Base-by-base conservation (phyloP, 2,329 filamentous ascomycete genomes). In the Exophiala sp. region DNA sequence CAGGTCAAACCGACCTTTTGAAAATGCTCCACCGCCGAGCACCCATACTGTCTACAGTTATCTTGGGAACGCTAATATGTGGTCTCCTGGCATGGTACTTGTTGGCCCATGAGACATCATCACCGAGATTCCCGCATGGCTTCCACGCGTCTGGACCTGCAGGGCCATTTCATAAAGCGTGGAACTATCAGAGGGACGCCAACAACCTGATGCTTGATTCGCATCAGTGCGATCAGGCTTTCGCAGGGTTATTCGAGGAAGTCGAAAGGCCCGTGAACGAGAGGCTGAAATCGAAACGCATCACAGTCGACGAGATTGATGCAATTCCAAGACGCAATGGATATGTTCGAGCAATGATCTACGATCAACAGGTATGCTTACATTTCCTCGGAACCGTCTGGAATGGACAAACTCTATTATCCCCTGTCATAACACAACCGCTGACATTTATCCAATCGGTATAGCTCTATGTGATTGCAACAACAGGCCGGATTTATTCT, bases 301-400 rank as follows among this genome's bases (percentile, higher is more conserved):
- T 63, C 37, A 59, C 56, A 2, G 41, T 57, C 29, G 55, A 52
- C 34, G 57, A 58, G 43, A 39, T 61, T 10, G 60, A 63, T 40
- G 29, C 47, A 2, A 52, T 61, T 5, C 46, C 48, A n/a, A 50
- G 46, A 38, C 49, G 52, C 37, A 61, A 63, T 46, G 61, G 60
- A 8, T 61, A 60, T 29, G 55, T 70, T 42, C 61, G 64, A n/a
- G 64, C 58, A 21, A 64, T 69, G 64, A 66, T 70, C 29, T 66
- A 63, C 54, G 60, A 68, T 48, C 60, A 60, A 50, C 51, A 59
- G 52, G 56, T 61, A 61, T 61, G 40, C 14, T 23, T 37, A 10
- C 42, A 45, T n/a, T n/a, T n/a, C 8, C 21, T 41, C 21, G 21
- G 38, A 23, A 37, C 34, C 6, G 18, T 13, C 7, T 39, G 5